Evolutionary conservation across 352 stramenopile species (phyloP).

Genomic region (Pythium aquatile): DNA sequence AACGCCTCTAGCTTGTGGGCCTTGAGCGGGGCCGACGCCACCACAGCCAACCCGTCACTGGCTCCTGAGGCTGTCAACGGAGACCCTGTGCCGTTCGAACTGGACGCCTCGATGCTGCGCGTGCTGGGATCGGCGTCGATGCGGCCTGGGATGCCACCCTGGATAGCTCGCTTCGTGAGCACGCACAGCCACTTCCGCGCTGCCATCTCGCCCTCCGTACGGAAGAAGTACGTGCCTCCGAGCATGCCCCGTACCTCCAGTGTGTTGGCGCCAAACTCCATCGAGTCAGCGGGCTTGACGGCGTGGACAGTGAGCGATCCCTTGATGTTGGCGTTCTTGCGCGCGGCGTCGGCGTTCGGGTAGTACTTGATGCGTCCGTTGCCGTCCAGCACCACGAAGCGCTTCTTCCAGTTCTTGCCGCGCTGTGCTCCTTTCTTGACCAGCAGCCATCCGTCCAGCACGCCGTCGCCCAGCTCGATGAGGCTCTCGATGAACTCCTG

Average conservation of each 20-base stretch:
- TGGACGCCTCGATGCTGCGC: background rate
- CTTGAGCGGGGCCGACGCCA: slow-evolving; percentile 44
- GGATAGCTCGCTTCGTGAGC: slow-evolving; percentile 79
- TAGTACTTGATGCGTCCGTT: slow-evolving; percentile 81
- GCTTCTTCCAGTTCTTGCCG: slow-evolving; percentile 84
- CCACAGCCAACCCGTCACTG: slow-evolving; percentile 11
- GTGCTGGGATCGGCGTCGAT: slow-evolving; percentile 57
- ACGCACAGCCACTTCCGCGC: slow-evolving; percentile 80
- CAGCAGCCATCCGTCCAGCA: slow-evolving; percentile 72
- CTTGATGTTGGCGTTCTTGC: slow-evolving; percentile 78
- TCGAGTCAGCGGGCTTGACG: slow-evolving; percentile 67
- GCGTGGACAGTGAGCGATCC: slow-evolving; percentile 71
- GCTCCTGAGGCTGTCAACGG: background rate
- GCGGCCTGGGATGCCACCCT: slow-evolving; percentile 59
- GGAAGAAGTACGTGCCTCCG: slow-evolving; percentile 81
- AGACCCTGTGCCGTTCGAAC: background rate
- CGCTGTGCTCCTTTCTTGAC: slow-evolving; percentile 75
- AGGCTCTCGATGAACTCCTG: slow-evolving; percentile 72
- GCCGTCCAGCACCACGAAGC: slow-evolving; percentile 70
- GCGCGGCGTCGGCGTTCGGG: slow-evolving; percentile 71
- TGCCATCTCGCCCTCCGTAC: slow-evolving; percentile 72
- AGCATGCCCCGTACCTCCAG: slow-evolving; percentile 73
- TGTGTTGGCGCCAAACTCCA: slow-evolving; percentile 74
- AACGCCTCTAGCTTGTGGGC: slow-evolving; percentile 59
- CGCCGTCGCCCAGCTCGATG: slow-evolving; percentile 62